phyloP scores from a whole-genome alignment of 2,329 filamentous ascomycete genomes.

The Tolypocladium tropicale region DNA sequence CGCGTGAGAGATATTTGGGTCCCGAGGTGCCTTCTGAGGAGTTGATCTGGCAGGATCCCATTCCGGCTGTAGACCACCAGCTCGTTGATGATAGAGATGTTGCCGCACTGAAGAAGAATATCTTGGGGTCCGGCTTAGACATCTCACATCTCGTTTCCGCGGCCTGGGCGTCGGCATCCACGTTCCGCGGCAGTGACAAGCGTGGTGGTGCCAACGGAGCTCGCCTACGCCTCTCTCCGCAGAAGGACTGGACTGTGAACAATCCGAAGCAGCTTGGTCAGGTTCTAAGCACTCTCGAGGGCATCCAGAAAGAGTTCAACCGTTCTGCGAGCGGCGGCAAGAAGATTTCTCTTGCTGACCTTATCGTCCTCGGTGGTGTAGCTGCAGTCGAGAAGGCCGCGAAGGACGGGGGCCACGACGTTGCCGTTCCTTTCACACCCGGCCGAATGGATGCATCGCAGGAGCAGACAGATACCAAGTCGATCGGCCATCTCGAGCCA shows the following conservation, averaged over 20 bases:
- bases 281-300: conserved; percentile 51
- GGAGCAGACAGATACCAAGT: conserved; percentile 59
- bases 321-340: conserved; percentile 45
- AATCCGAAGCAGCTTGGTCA: conserved; percentile 56
- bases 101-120: conserved; percentile 55
- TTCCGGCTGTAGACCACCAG: conserved; percentile 48
- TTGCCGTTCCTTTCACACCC: conserved; percentile 60
- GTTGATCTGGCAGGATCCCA: conserved; percentile 65
- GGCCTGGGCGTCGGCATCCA: conserved; percentile 61
- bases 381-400: conserved; percentile 67
- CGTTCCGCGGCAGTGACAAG: conserved; percentile 69
- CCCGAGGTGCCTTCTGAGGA: conserved; percentile 63
- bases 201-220: conserved; percentile 74
- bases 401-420: conserved; percentile 29
- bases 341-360: conserved; percentile 68
- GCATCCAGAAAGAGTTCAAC: conserved; percentile 59
- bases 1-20: conserved; percentile 58
- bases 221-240: conserved; percentile 63
- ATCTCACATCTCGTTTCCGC: conserved; percentile 51
- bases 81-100: conserved; percentile 54
- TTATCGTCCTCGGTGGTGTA: conserved; percentile 64
- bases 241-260: conserved; percentile 65
- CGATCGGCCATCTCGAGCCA: conserved; percentile 58
- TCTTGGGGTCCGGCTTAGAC: conserved; percentile 52
- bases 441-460: conserved; percentile 63